phyloP scores from a whole-genome alignment of 768 basidiomycete species.

The Rhodotorula taiwanensis region DNA sequence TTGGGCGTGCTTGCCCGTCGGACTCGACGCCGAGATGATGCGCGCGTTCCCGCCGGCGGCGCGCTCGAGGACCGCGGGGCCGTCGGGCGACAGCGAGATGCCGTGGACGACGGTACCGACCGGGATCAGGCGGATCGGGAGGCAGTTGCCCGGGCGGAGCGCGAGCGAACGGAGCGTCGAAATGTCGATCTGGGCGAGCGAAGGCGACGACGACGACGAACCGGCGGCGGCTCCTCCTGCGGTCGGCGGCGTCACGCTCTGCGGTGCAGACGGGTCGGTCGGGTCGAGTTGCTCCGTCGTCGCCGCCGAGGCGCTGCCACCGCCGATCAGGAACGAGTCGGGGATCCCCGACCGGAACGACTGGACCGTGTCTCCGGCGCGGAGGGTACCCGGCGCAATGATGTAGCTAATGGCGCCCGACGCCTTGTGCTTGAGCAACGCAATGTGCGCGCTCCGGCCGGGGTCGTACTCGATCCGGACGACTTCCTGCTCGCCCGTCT shows the following conservation, averaged over 20 bases:
- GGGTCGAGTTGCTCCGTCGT: background rate
- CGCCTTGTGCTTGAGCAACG: slow-evolving; percentile 63
- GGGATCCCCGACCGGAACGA: slow-evolving; percentile 56
- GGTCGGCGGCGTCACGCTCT: slow-evolving; percentile 15
- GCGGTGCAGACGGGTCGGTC: slow-evolving; percentile 16
- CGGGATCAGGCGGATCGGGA: slow-evolving; percentile 84
- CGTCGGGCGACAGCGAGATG: slow-evolving; percentile 66
- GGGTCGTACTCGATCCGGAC: slow-evolving; percentile 96
- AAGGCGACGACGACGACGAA: slow-evolving; percentile 1
- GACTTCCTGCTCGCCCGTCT: slow-evolving; percentile 76
- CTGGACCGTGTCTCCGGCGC: slow-evolving; percentile 80
- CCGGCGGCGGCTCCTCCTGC: background rate
- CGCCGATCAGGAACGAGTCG: slow-evolving; percentile 18
- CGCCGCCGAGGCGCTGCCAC: background rate
- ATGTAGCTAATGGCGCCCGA: slow-evolving; percentile 70
- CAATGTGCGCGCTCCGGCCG: slow-evolving; percentile 86
- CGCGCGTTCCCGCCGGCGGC: slow-evolving; percentile 81
- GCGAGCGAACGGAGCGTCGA: slow-evolving; percentile 77
- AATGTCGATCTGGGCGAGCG: slow-evolving; percentile 58
- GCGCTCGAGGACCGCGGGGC: slow-evolving; percentile 74
- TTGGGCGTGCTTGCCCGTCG: slow-evolving; percentile 63
- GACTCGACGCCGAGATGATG: slow-evolving; percentile 57
- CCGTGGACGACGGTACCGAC: slow-evolving; percentile 86
- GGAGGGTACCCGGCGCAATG: slow-evolving; percentile 78
- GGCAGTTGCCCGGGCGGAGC: slow-evolving; percentile 83